These are phyloP conservation scores for Scedosporium minutisporum DNA, from an alignment of 2,329 filamentous ascomycete genomes.

Conservation along the genomic window DNA sequence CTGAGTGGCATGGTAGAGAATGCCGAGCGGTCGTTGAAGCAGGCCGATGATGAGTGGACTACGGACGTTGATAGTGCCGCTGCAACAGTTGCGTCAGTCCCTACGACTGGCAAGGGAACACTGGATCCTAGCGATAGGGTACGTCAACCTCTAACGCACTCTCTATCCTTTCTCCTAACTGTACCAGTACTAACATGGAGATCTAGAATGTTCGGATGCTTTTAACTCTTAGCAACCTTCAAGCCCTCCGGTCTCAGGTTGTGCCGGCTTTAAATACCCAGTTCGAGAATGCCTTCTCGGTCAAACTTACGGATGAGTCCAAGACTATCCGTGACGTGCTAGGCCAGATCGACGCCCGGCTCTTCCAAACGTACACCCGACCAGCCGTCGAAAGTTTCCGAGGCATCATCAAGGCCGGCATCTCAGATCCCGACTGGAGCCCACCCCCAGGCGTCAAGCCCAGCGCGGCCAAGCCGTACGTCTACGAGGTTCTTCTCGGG, in stretches of 20 bases:
- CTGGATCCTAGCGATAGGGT: slow-evolving; percentile 48
- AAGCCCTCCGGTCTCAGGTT: slow-evolving; percentile 68
- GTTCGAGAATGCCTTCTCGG: slow-evolving; percentile 88
- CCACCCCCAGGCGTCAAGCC: slow-evolving; percentile 50
- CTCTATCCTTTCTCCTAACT: neutral
- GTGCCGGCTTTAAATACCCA: slow-evolving; percentile 83
- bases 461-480: slow-evolving; percentile 71
- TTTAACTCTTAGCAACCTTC: slow-evolving; percentile 85
- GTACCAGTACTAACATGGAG: neutral
- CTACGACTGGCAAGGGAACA: slow-evolving; percentile 33
- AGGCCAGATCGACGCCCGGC: slow-evolving; percentile 75
- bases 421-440: slow-evolving; percentile 63
- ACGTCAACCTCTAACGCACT: slow-evolving; percentile 18
- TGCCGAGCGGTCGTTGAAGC: slow-evolving; percentile 65
- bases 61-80: slow-evolving; percentile 34
- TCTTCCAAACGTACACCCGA: slow-evolving; percentile 87
- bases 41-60: slow-evolving; percentile 53
- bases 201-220: slow-evolving; percentile 81
- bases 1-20: slow-evolving; percentile 96
- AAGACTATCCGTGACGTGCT: slow-evolving; percentile 88
- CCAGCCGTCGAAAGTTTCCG: slow-evolving; percentile 62
- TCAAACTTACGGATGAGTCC: slow-evolving; percentile 87
- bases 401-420: slow-evolving; percentile 61
- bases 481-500: slow-evolving; percentile 76
- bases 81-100: slow-evolving; percentile 19